Evolutionary conservation across 352 stramenopile species (phyloP).

Genomic region (Phytophthora ohioensis): DNA sequence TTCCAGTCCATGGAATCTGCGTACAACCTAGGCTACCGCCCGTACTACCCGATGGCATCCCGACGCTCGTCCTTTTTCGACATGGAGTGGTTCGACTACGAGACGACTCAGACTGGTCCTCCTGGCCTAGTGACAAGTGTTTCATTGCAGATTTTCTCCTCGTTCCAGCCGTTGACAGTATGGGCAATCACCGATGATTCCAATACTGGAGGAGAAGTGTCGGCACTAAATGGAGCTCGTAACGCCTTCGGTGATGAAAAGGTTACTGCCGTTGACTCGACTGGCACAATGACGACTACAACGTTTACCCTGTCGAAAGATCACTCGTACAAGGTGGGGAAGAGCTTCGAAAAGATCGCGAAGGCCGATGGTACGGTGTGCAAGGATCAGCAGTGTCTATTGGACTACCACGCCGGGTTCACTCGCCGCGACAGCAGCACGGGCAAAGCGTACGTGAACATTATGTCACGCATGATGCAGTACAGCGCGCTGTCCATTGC

Average conservation of each 20-base stretch:
- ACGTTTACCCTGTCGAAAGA: conserved; percentile 44
- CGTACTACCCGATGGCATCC: conserved; percentile 88
- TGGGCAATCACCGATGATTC: conserved; percentile 70
- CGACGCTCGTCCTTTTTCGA: conserved; percentile 93
- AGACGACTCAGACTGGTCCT: conserved; percentile 52
- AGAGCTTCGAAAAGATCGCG: conserved; percentile 62
- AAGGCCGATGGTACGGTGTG: conserved; percentile 47
- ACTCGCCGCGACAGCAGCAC: conserved; percentile 27
- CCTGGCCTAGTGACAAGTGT: conserved; percentile 65
- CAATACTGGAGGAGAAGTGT: conserved; percentile 31
- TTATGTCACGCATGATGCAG: conserved; percentile 90
- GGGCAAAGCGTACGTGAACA: conserved; percentile 69
- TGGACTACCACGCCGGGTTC: conserved; percentile 73
- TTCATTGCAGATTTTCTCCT: conserved; percentile 61
- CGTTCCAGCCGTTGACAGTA: conserved; percentile 79
- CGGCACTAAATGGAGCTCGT: conserved; percentile 44
- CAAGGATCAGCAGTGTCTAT: conserved; percentile 48
- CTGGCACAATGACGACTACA: conserved; percentile 38
- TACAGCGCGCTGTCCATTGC: conserved; percentile 83
- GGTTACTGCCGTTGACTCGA: conserved; percentile 52
- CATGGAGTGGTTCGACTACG: conserved; percentile 81
- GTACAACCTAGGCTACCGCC: conserved; percentile 65
- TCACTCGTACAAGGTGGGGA: conserved; percentile 55
- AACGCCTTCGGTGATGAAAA: conserved; percentile 46
- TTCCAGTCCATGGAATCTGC: conserved; percentile 79